Evolutionary conservation across 2,329 filamentous ascomycete species (phyloP).

Genomic region (Trichoderma sp.): DNA sequence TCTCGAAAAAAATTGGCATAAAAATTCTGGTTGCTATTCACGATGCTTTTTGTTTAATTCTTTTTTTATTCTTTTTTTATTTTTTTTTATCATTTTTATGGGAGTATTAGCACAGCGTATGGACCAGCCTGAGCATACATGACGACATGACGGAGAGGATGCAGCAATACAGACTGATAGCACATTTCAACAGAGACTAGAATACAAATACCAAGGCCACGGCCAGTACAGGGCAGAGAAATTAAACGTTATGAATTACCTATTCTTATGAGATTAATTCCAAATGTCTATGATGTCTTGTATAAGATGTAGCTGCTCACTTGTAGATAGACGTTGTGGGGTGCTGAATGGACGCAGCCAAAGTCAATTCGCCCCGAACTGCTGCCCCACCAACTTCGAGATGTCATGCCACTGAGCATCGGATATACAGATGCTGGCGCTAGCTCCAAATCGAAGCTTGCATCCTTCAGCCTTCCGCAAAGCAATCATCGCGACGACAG

Average conservation of each 20-base stretch:
- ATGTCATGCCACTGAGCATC: conserved; percentile 12
- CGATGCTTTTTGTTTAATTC: not conserved
- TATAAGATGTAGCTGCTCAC: not conserved
- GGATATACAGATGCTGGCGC: conserved; percentile 4
- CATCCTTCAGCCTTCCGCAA: not conserved
- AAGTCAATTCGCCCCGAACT: conserved; percentile 11
- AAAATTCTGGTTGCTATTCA: not conserved
- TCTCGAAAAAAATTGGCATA: conserved; percentile 15
- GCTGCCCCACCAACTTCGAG: conserved; percentile 15
- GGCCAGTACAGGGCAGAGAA: not conserved
- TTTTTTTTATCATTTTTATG: not conserved
- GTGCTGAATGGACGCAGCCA: not conserved
- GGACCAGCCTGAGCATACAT: not conserved
- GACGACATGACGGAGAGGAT: not conserved
- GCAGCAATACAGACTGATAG: not conserved
- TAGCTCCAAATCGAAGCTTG: not conserved
- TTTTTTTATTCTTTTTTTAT: not conserved
- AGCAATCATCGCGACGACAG: not conserved
- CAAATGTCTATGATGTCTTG: not conserved
- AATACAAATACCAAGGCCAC: not conserved
- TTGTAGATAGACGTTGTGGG: not conserved
- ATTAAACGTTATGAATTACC: not conserved
- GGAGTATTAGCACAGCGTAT: not conserved
- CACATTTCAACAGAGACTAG: not conserved
- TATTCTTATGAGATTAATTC: not conserved